A percentile compares a stretch with the other conserved stretches of the same genome.
Evolutionary conservation across 202 grass and related monocot species (phyloP).

Genomic region (Thinopyrum obtusiflorum): DNA sequence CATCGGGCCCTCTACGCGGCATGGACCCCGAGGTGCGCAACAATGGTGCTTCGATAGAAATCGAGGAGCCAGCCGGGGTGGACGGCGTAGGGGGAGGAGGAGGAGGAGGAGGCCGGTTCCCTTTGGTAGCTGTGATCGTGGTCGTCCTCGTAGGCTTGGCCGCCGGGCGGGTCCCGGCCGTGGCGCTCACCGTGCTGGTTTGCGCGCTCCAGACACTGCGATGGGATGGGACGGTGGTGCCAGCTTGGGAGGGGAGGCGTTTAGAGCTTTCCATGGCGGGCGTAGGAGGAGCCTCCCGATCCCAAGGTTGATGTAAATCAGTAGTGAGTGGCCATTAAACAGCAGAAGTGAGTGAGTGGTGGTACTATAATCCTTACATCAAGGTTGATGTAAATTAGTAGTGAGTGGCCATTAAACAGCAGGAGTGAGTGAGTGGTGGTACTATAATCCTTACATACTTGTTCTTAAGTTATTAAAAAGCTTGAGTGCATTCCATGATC

Average conservation of each 20-base stretch:
- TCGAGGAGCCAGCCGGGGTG: background rate
- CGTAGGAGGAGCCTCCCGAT: background rate
- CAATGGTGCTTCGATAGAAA: background rate
- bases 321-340: too few species aligned
- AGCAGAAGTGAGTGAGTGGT: too few species aligned
- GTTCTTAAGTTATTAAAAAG: too few species aligned
- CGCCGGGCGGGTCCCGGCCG: constrained; percentile 55
- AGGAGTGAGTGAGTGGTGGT: too few species aligned
- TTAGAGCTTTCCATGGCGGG: background rate
- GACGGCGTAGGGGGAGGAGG: background rate
- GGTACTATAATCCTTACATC: too few species aligned
- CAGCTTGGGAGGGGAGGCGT: background rate
- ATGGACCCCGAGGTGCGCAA: background rate
- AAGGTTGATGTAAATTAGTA: constrained; percentile 24
- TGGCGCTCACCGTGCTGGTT: constrained; percentile 53
- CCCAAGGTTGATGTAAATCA: constrained; percentile 15
- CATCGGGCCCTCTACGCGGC: background rate
- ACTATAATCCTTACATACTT: too few species aligned
- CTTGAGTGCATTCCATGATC: too few species aligned
- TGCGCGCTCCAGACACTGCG: constrained; percentile 20
- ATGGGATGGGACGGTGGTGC: background rate
- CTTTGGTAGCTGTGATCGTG: constrained; percentile 25
- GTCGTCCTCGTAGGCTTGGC: constrained; percentile 62
- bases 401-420: too few species aligned
- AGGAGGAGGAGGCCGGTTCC: background rate